Evolutionary conservation across 352 stramenopile genomes (phyloP), one percentile per base, ranked within the genome.

Genomic region (Globisporangium radiosum): DNA sequence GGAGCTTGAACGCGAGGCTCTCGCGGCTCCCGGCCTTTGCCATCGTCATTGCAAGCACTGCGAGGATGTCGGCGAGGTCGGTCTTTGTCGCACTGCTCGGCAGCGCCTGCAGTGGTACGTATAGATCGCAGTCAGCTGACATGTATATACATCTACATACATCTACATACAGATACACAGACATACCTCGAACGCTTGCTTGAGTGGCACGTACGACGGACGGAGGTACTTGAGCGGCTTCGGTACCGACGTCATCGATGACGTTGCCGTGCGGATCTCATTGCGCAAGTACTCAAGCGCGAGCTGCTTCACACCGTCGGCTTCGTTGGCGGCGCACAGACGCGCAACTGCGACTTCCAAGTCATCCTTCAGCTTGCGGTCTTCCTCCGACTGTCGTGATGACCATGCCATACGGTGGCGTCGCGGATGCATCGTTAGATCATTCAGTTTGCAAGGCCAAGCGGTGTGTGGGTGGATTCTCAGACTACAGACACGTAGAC

Each of bases 161-260:
- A 33, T 36, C 2, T 4, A 50, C 25, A 33, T 33, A 3, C 25
- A 33, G 33, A 4, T 4, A 50, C 4, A 48, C 13, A 9, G 37
- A 53, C 52, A 7, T 53, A 85, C 76, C 64, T 86, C 74, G 49
- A 84, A 90, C 11, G 80, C 73, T 0, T 68, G 71, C 78, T 98
- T 99, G 13, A 99, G 76, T 19, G 74, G 64, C 36, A 89, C 88
- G 76, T 99, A 99, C 57, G 97, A 96, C 7, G 97, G 96, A 0
- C 93, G 81, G 56, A 99, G 72, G 67, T 99, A 99, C 85, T 99
- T 99, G 48, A 99, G 83, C 40, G 97, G 97, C 85, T 99, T 99
- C 9, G 97, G 97, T 39, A 99, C 97, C 25, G 90, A 98, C 54
- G 97, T 99, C 97, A 99, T 99, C 48, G 92, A 98, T 13, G 92